Evolutionary conservation across 306 rosid genomes (phyloP).

Genomic region (Lathyrus aphaca): DNA sequence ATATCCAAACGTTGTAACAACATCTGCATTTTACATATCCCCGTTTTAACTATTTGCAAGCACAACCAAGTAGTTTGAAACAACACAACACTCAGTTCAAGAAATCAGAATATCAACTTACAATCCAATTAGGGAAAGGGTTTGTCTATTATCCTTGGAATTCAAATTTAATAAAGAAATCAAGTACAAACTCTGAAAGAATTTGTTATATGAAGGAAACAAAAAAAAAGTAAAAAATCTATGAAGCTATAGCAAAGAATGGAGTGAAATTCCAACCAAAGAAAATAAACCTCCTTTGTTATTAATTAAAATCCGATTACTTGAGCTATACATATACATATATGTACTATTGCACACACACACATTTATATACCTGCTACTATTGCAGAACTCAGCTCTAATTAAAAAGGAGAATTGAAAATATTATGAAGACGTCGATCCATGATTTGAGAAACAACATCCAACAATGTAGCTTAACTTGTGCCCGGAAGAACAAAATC

Average conservation of each 20-base stretch:
- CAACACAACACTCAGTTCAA: conserved; percentile 32
- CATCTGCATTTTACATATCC: conserved; percentile 13
- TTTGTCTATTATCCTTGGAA: too few relatives aligned
- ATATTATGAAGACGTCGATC: conserved; percentile 59
- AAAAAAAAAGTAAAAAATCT: conserved; percentile 6
- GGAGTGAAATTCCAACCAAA: conserved; percentile 41
- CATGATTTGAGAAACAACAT: conserved; percentile 67
- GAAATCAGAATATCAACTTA: too few relatives aligned
- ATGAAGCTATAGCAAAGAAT: conserved; percentile 38
- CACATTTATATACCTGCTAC: conserved; percentile 38
- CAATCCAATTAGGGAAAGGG: too few relatives aligned
- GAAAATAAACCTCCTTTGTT: conserved; percentile 36
- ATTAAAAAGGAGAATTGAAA: conserved; percentile 42
- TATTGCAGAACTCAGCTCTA: conserved; percentile 25
- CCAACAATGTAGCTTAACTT: conserved; percentile 74
- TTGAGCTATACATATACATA: conserved; percentile 39
- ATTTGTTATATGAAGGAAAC: conserved; percentile 25
- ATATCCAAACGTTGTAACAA: conserved; percentile 14
- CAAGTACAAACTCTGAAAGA: conserved; percentile 44
- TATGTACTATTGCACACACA: conserved; percentile 50
- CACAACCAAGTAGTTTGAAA: conserved; percentile 41
- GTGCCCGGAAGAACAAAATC: conserved; percentile 72
- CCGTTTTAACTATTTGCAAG: conserved; percentile 13
- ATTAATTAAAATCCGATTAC: conserved; percentile 33
- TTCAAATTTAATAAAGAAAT: too few relatives aligned